Conservation (phyloP, 2,329 filamentous ascomycete genomes). For the Penicillium sp. region DNA sequence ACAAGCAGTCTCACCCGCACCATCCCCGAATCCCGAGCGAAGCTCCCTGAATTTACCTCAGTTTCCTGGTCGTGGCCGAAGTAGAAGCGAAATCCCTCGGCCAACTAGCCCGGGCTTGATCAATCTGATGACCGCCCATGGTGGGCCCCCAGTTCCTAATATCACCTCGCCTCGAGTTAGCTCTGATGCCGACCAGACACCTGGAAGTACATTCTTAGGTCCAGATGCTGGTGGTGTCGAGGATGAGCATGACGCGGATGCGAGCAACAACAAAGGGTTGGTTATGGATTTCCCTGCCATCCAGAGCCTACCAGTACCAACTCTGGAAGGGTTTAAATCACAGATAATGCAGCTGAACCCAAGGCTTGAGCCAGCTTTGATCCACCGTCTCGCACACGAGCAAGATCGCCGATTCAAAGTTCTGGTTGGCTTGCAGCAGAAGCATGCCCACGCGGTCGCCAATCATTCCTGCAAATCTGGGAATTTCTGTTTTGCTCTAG, state of each 20-base stretch:
- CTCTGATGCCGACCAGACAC: constrained; percentile 12
- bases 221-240: constrained; percentile 36
- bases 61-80: constrained; percentile 53
- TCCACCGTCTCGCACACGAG: constrained; percentile 80
- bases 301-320: constrained; percentile 70
- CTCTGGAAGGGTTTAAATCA: constrained; percentile 71
- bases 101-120: constrained; percentile 47
- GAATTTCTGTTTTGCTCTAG: constrained; percentile 64
- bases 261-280: constrained; percentile 59
- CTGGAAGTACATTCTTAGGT: constrained; percentile 14
- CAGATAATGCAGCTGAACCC: constrained; percentile 76
- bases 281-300: constrained; percentile 63
- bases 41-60: constrained; percentile 48
- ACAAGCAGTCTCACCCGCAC: constrained; percentile 48
- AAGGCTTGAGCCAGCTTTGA: constrained; percentile 65
- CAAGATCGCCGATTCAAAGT: constrained; percentile 78
- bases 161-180: constrained; percentile 47
- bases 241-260: constrained; percentile 60
- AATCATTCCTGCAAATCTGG: constrained; percentile 62
- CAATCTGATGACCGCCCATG: constrained; percentile 58
- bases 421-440: constrained; percentile 68
- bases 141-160: constrained; percentile 60
- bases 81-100: constrained; percentile 58
- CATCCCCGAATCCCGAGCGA: constrained; percentile 39
- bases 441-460: constrained; percentile 59